Conservation (phyloP, 2,329 filamentous ascomycete species). For the Sporothrix euskadiensis region DNA sequence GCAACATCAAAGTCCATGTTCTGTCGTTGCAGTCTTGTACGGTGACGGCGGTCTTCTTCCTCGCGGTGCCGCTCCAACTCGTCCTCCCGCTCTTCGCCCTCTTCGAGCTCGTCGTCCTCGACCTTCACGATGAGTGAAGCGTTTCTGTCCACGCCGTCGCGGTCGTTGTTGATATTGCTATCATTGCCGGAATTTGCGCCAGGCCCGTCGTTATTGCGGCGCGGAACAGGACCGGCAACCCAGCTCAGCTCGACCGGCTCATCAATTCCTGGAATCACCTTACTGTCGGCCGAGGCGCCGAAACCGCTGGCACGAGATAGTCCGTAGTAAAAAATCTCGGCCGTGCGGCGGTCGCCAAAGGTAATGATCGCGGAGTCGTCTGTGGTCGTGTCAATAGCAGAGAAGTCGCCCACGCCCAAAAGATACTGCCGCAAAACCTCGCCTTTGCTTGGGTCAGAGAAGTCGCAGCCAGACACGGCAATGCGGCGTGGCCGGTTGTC, state of each 20-base stretch:
- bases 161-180: not conserved
- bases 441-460: slow-evolving; percentile 62
- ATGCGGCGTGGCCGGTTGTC: slow-evolving; percentile 75
- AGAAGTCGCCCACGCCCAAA: slow-evolving; percentile 64
- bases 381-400: slow-evolving; percentile 54
- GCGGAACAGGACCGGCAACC: slow-evolving; percentile 42
- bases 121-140: not conserved
- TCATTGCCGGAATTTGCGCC: slow-evolving; percentile 28
- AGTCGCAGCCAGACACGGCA: slow-evolving; percentile 63
- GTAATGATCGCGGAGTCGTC: slow-evolving; percentile 54
- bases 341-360: slow-evolving; percentile 68
- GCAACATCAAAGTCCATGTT: slow-evolving; percentile 58
- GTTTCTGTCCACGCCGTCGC: not conserved
- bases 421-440: slow-evolving; percentile 72
- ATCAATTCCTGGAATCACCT: slow-evolving; percentile 61
- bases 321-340: slow-evolving; percentile 67
- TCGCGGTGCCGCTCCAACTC: not conserved
- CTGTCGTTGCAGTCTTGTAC: slow-evolving; percentile 36
- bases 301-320: slow-evolving; percentile 36
- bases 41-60: slow-evolving; percentile 7
- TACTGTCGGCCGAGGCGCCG: slow-evolving; percentile 40
- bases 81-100: not conserved
- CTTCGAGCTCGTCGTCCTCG: slow-evolving; percentile 1
- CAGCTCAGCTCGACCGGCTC: slow-evolving; percentile 67
- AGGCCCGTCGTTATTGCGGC: not conserved